A percentile compares a stretch with the other conserved stretches of the same genome.
phyloP scores from a whole-genome alignment of 495 filamentous ascomycete genomes.

The Aspergillus heteromorphus region DNA sequence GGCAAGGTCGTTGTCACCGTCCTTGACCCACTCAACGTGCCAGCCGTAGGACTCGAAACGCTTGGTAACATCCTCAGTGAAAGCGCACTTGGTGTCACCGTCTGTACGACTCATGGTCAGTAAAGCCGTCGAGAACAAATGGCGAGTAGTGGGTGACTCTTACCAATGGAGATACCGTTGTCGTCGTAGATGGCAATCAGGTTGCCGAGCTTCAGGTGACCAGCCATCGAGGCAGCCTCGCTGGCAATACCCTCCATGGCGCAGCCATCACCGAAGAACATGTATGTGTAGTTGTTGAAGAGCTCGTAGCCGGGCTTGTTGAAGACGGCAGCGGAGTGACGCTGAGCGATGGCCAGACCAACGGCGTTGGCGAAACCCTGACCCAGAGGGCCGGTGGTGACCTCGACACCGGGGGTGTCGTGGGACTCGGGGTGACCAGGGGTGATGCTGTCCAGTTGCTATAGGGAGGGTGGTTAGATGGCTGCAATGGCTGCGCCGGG shows the following conservation, averaged over 20 bases:
- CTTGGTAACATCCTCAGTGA: conserved; percentile 96
- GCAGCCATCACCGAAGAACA: conserved; percentile 96
- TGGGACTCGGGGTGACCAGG: conserved; percentile 96
- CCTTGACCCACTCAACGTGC: conserved; percentile 80
- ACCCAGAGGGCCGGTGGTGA: conserved; percentile 94
- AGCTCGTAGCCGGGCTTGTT: conserved; percentile 95
- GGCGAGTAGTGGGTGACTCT: conserved; percentile 9
- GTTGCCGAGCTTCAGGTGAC: conserved; percentile 96
- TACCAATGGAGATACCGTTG: conserved; percentile 93
- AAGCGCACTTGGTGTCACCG: conserved; percentile 89
- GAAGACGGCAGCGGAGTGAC: conserved; percentile 81
- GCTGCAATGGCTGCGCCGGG: background rate
- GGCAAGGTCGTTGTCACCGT: conserved; percentile 87
- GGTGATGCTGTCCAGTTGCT: conserved; percentile 87
- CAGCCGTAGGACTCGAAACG: conserved; percentile 97
- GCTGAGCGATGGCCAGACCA: conserved; percentile 93
- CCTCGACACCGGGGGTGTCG: conserved; percentile 94
- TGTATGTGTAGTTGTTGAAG: conserved; percentile 93
- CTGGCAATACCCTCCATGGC: conserved; percentile 96
- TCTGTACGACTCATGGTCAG: conserved; percentile 41
- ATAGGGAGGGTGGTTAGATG: background rate
- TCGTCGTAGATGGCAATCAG: conserved; percentile 96
- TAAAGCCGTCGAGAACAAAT: background rate
- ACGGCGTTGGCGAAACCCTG: conserved; percentile 95
- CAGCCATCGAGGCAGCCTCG: conserved; percentile 88